A percentile compares a stretch with the other conserved stretches of the same genome.
These are phyloP conservation scores for Pleurotus platypus DNA, from an alignment of 768 basidiomycete species.

Conservation along the genomic window DNA sequence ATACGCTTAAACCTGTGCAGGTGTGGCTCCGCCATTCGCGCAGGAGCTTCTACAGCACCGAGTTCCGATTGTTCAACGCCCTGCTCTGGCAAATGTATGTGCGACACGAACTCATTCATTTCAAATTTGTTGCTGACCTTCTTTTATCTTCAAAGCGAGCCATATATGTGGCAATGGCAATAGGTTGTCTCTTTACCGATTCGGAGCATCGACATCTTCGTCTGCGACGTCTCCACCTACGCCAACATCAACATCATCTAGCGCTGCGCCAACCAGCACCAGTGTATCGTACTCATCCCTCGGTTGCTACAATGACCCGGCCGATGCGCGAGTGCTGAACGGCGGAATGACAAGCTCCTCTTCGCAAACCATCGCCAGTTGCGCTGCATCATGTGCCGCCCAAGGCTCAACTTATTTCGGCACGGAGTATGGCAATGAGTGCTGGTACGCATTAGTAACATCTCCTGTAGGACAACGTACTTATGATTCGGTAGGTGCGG, in stretches of 20 bases:
- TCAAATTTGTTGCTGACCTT: too few species aligned
- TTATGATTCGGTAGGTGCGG: background rate
- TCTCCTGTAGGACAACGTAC: background rate
- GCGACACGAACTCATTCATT: too few species aligned
- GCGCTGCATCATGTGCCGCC: background rate
- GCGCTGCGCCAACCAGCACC: background rate
- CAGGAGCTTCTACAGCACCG: too few species aligned
- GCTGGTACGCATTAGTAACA: background rate
- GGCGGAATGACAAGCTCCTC: conserved; percentile 5
- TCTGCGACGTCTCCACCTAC: background rate
- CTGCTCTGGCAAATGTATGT: too few species aligned
- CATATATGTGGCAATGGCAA: too few species aligned
- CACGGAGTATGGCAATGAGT: conserved; percentile 8
- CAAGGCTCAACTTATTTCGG: conserved; percentile 1
- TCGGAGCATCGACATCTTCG: background rate
- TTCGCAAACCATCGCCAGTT: background rate
- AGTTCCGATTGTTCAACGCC: too few species aligned
- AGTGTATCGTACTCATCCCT: background rate
- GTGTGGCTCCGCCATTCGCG: too few species aligned
- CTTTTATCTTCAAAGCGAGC: too few species aligned
- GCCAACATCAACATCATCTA: background rate
- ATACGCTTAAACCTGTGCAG: background rate
- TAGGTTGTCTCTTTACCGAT: too few species aligned
- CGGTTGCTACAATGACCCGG: conserved; percentile 1
- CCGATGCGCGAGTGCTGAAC: conserved; percentile 1